Percentiles rank a stretch among this genome's conserved stretches.
Conservation (phyloP, 2,329 filamentous ascomycete genomes). For the Botrytis hyacinthi region DNA sequence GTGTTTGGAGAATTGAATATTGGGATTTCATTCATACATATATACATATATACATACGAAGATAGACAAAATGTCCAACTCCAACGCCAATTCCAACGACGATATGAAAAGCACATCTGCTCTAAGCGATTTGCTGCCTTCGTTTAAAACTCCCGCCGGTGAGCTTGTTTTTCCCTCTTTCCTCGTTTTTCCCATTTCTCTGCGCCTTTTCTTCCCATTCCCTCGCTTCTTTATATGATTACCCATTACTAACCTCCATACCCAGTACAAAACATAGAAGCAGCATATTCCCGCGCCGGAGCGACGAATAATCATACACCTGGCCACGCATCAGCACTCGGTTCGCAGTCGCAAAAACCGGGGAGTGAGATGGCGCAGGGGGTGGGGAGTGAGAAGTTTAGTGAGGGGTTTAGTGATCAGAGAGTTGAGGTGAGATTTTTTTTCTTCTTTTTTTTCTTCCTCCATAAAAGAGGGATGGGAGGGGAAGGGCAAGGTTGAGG, state of each 20-base stretch:
- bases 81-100: neutral
- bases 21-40: neutral
- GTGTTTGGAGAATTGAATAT: neutral
- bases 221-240: neutral
- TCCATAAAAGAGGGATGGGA: no score
- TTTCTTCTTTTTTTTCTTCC: neutral
- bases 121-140: neutral
- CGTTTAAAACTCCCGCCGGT: neutral
- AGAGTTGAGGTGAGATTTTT: constrained; percentile 25
- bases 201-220: neutral
- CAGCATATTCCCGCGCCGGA: constrained; percentile 30
- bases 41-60: neutral
- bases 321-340: constrained; percentile 27
- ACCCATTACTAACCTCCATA: neutral
- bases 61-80: neutral
- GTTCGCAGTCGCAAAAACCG: constrained; percentile 24
- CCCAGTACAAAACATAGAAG: constrained; percentile 31
- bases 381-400: constrained; percentile 28
- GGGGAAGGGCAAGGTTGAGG: no score
- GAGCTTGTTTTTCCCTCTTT: no score
- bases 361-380: constrained; percentile 22
- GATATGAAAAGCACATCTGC: neutral
- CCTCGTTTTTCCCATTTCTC: no score
- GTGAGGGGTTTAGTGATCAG: constrained; percentile 23
- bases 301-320: constrained; percentile 29